Percentiles rank a stretch among this genome's conserved stretches.
These are phyloP conservation scores for Quercus cerris DNA, from an alignment of 306 rosid species.

Conservation along the genomic window DNA sequence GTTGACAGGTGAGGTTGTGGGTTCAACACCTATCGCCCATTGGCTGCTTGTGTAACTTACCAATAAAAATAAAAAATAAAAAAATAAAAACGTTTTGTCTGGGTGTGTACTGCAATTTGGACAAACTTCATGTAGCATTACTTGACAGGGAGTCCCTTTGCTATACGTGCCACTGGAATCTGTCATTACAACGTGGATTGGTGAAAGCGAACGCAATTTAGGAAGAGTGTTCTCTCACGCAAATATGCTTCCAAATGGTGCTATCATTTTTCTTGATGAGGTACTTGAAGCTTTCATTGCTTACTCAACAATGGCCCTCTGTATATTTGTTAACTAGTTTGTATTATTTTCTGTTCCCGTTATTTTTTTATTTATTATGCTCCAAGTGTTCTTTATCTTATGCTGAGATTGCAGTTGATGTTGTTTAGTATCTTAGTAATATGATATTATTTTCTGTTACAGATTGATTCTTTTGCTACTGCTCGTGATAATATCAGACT, in stretches of 20 bases:
- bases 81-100: background rate
- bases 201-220: conserved; percentile 84
- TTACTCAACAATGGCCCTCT: conserved; percentile 1
- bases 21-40: no score
- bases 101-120: background rate
- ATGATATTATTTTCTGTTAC: conserved; percentile 17
- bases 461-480: conserved; percentile 81
- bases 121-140: conserved; percentile 15
- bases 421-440: background rate
- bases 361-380: background rate
- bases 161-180: conserved; percentile 86
- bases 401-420: background rate
- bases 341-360: background rate
- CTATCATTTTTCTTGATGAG: conserved; percentile 88
- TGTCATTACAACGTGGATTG: conserved; percentile 72
- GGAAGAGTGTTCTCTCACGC: conserved; percentile 85
- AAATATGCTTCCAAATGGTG: conserved; percentile 64
- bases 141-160: conserved; percentile 78
- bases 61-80: no score
- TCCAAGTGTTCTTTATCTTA: background rate
- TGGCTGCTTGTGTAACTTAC: no score
- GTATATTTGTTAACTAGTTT: background rate
- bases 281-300: conserved; percentile 30
- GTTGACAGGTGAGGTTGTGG: no score
- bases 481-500: conserved; percentile 42